Evolutionary conservation across 179 eudicot species (phyloP), one percentile per base, ranked within the genome.

Genomic region (Silene vulgaris): DNA sequence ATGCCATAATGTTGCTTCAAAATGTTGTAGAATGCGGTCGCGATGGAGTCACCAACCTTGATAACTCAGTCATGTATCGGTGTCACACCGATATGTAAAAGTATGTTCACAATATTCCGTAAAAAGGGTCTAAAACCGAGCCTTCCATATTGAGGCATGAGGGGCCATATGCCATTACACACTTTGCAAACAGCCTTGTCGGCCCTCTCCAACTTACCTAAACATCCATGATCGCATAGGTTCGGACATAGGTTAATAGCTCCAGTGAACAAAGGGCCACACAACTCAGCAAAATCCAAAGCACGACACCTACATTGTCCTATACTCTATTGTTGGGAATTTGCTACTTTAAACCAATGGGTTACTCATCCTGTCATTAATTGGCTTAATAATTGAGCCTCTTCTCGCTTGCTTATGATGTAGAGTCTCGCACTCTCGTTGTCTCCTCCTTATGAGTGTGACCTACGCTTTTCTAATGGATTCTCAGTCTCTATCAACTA

Each of bases 121-220:
- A 23, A 40, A n/a, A 35, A 37, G 16, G 19, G 16, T 5, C 28
- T 68, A 20, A n/a, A 67, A n/a, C 28, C 8, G 23, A 40, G 29
- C 54, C 29, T 37, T 68, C 56, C 45, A 8, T 37, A 23, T 16
- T 26, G 26, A 19, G 17, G 52, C 50, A 21, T 37, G 2, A 30
- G 5, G 50, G 11, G 37, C 37, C 16, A 7, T 23, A 30, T 28
- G 23, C 37, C 16, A 64, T 26, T 64, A 20, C 68, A 64, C 37
- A 30, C 48, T 16, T 67, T 4, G 52, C 52, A 63, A 28, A 63
- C 26, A 13, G 32, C 67, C 35, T 26, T 9, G 71, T 67, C 8
- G 52, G 71, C 52, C 52, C 23, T 67, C 52, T 67, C 71, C 52
- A 67, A 40, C 14, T 19, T 43, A 69, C 57, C 28, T 9, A 69